Conservation (phyloP, 768 basidiomycete species). For the Suillus americanus region DNA sequence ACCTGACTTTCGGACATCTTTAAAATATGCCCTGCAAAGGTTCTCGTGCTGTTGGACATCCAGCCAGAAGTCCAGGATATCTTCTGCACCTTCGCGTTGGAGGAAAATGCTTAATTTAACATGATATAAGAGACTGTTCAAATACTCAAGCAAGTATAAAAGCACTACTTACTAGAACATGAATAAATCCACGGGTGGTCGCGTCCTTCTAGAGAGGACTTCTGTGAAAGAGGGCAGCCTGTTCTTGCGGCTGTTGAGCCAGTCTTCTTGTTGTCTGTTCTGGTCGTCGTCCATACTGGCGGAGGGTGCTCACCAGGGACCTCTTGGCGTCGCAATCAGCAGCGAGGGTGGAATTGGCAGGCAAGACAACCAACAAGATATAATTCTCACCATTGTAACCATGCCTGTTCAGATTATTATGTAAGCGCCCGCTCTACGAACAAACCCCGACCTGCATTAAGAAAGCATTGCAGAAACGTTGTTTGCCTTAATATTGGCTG, state of each 20-base stretch:
- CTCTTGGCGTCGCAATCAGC: constrained; percentile 12
- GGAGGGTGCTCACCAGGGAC: constrained; percentile 1
- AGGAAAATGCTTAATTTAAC: constrained; percentile 72
- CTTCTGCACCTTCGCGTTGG: constrained; percentile 93
- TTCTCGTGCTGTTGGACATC: constrained; percentile 99
- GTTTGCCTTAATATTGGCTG: constrained; percentile 8
- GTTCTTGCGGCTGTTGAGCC: constrained; percentile 67
- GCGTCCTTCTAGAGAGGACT: constrained; percentile 85
- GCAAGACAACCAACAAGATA: constrained; percentile 21
- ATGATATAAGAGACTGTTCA: background rate
- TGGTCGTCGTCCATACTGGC: constrained; percentile 55
- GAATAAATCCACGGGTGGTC: constrained; percentile 96
- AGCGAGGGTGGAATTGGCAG: constrained; percentile 16
- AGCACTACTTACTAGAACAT: constrained; percentile 88
- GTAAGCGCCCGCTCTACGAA: constrained; percentile 19
- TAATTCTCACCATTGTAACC: constrained; percentile 15
- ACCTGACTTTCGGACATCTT: constrained; percentile 95
- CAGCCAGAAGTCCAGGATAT: constrained; percentile 97
- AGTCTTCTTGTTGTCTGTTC: constrained; percentile 62
- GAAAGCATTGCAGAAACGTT: constrained; percentile 11
- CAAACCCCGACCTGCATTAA: background rate
- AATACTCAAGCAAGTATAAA: background rate
- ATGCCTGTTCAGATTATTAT: constrained; percentile 19
- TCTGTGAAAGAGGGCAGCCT: constrained; percentile 87
- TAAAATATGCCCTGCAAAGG: constrained; percentile 97